Conservation (phyloP, 257 asterid genomes). For the Coffea eugenioides region DNA sequence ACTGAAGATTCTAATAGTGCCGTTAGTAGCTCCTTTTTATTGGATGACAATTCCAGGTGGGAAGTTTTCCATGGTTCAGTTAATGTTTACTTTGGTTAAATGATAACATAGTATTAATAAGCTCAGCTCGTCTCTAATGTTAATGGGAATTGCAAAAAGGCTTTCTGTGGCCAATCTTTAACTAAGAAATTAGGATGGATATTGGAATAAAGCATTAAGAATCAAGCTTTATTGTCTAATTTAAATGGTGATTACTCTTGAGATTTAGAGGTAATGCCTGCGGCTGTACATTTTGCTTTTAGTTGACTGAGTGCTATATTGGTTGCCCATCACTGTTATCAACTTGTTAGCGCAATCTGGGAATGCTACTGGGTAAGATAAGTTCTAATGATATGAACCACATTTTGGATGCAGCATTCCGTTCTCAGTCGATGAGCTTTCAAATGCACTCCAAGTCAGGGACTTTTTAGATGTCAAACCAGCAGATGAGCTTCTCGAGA, state of each 20-base stretch:
- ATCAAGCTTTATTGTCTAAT: background rate
- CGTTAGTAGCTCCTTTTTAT: constrained; percentile 71
- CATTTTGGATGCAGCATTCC: constrained; percentile 68
- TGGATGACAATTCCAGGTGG: constrained; percentile 96
- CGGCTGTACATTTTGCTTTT: background rate
- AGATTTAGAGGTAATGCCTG: background rate
- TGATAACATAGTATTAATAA: background rate
- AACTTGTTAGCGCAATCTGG: background rate
- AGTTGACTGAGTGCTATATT: background rate
- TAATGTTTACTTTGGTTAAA: background rate
- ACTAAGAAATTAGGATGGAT: background rate
- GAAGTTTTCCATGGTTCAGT: background rate
- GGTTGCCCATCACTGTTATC: background rate
- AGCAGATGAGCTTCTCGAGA: constrained; percentile 63
- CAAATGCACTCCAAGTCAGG: constrained; percentile 64
- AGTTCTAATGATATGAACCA: background rate
- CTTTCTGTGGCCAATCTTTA: background rate
- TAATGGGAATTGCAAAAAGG: background rate
- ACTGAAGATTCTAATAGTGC: constrained; percentile 91
- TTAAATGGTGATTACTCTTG: background rate
- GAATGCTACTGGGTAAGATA: background rate
- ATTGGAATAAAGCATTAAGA: background rate
- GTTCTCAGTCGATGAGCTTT: constrained; percentile 83
- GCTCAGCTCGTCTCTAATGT: background rate
- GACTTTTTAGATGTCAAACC: constrained; percentile 88